Base-by-base conservation (phyloP, 1,139 yeast genomes). In the Magnusiomyces sp. region DNA sequence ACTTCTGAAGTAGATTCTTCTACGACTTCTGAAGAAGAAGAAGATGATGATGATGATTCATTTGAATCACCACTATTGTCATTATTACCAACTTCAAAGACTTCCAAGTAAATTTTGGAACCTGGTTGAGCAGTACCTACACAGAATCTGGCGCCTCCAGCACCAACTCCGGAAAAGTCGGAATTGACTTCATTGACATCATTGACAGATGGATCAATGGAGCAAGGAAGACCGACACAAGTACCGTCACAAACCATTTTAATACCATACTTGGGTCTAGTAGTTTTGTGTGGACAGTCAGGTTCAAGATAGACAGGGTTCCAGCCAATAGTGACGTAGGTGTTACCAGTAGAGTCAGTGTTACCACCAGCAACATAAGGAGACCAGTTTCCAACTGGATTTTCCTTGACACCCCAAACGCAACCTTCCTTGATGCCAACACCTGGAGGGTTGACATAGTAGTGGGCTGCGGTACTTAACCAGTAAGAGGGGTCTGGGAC, bases 291-390 rank as follows among this genome's bases (percentile, higher is more conserved):
- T 23, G 82, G 76, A 34, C 74, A 65, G 2, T 69, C 58, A 48
- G 71, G 74, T 58, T 83, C 90, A 57, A 85, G 66, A 67, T 85
- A 84, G 56, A 83, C 77, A 19, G 96, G 95, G 68, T 88, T 88
- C 94, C 95, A 87, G 47, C 94, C 95, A 63, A 88, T 78, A 70
- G 85, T 88, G 58, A 84, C 84, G 65, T 59, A 87, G 2, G 95
- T 86, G 65, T 79, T 77, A 32, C 87, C 84, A 50, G 63, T 66
- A 51, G 66, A 66, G 65, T 85, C 95, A 70, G 77, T 78, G 71
- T 87, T 87, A 58, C 90, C 88, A 56, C 95, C 96, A 16, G 94
- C 95, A 54, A 88, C 95, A 60, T 85, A 88, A 27, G 96, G 95
- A 27, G 95, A 71, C 95, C 95, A 88, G 75, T 88, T 87, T 53